Base-by-base conservation (phyloP, 2,329 filamentous ascomycete genomes). In the Calonectria fujianensis region DNA sequence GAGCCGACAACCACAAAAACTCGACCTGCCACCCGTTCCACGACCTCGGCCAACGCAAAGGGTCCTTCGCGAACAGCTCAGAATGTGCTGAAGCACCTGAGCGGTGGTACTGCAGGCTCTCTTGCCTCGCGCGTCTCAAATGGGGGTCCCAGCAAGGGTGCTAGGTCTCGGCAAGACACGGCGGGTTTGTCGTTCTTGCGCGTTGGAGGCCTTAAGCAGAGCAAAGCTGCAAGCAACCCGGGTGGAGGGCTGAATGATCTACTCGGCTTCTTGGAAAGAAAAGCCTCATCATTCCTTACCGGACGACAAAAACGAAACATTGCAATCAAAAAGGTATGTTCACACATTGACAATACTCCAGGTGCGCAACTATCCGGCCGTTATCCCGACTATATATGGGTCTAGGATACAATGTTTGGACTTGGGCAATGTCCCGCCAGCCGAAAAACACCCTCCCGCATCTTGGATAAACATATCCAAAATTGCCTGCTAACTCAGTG, bases 321-420 rank as follows among this genome's bases (percentile, higher is more conserved):
- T 80, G 92, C 89, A 83, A 92, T 96, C 77, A 92, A 91, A 87
- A 95, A 95, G 93, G 94, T 96, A 94, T 91, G 93, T 94, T 84
- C 69, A 76, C 51, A 77, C 77, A 80, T 83, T 82, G 81, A 85
- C 82, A 73, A 73, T 77, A 73, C 74, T 81, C 79, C 80, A 80
- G 83, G 82, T 82, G 77, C 75, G 69, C 73, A 74, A 77, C 59
- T 65, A 76, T 75, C 71, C 74, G 72, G 74, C 77, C 74, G 74
- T 69, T 73, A 48, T 68, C 52, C 74, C 75, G 72, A 68, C 74
- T 76, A 57, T 75, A 74, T 75, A 72, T 74, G 74, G 78, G 76
- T 73, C 75, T 64, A 72, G 74, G 73, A 72, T 76, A 72, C 74
- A 59, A 75, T 76, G 69, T 74, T 78, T 74, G 75, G 65, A 80